Conservation (phyloP, 345 rosid genomes). For the Eucalyptus sideroxylon region DNA sequence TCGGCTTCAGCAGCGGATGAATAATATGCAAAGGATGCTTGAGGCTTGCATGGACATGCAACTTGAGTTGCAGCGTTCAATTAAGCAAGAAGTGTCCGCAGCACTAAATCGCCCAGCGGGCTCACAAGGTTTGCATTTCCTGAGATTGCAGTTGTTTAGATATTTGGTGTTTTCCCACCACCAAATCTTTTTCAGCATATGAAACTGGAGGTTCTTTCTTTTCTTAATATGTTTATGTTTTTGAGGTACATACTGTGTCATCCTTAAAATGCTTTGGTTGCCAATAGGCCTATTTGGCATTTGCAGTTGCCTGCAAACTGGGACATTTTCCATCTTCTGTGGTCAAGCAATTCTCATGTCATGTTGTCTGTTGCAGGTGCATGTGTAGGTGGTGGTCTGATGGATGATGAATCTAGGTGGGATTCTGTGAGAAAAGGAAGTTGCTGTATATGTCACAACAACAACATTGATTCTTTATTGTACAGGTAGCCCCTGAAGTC, state of each 20-base stretch:
- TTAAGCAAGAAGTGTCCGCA: slow-evolving; percentile 84
- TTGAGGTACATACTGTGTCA: not conserved
- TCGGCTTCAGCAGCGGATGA: slow-evolving; percentile 90
- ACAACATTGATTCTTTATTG: slow-evolving; percentile 67
- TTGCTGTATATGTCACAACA: slow-evolving; percentile 63
- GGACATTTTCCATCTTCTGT: not conserved
- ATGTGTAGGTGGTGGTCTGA: slow-evolving; percentile 5
- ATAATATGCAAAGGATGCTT: slow-evolving; percentile 79
- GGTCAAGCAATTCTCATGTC: not conserved
- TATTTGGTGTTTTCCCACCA: not conserved
- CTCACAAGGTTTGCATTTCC: slow-evolving; percentile 35
- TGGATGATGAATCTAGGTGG: slow-evolving; percentile 52
- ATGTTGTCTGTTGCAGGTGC: slow-evolving; percentile 25
- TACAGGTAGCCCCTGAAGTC: slow-evolving; percentile 38
- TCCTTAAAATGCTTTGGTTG: not conserved
- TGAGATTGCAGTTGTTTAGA: not conserved
- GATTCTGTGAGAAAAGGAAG: slow-evolving; percentile 72
- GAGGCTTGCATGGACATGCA: slow-evolving; percentile 99
- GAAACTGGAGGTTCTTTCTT: not conserved
- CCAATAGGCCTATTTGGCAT: not conserved
- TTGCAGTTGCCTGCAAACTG: not conserved
- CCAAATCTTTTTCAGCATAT: not conserved
- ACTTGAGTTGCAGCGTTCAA: slow-evolving; percentile 83
- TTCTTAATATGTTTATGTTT: not conserved
- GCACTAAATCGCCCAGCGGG: slow-evolving; percentile 58